Conservation (phyloP, 805 yeast genomes). For the Metschnikowia orientalis region DNA sequence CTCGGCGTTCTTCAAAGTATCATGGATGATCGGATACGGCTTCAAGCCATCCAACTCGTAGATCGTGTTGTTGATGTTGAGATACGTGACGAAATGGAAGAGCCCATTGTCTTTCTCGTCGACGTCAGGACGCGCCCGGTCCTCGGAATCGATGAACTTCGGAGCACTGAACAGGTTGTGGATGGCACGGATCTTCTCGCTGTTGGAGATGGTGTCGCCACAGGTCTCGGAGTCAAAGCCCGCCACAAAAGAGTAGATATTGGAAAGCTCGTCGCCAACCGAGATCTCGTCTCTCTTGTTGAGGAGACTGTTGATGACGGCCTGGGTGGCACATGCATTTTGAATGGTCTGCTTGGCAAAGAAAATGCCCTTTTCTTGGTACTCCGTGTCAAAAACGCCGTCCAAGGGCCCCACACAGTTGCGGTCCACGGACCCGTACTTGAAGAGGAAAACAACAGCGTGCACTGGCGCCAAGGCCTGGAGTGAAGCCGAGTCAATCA, state of each 20-base stretch:
- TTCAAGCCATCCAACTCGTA: constrained; percentile 64
- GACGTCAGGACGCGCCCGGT: constrained; percentile 16
- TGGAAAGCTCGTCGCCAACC: constrained; percentile 45
- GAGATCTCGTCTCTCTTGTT: constrained; percentile 37
- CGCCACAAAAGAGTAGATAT: constrained; percentile 46
- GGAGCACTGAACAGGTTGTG: constrained; percentile 65
- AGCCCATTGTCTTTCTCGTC: constrained; percentile 47
- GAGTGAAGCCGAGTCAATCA: constrained; percentile 45
- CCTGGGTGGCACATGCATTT: constrained; percentile 74
- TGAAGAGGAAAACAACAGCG: constrained; percentile 62
- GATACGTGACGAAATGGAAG: constrained; percentile 59
- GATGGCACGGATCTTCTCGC: constrained; percentile 49
- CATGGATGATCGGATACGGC: constrained; percentile 50
- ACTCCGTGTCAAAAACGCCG: constrained; percentile 40
- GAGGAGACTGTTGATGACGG: constrained; percentile 54
- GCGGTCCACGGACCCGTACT: constrained; percentile 45
- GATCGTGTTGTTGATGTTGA: constrained; percentile 39
- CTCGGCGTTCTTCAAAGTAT: constrained; percentile 32
- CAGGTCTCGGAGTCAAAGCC: constrained; percentile 53
- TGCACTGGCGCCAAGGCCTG: constrained; percentile 39
- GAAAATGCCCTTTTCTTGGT: constrained; percentile 38
- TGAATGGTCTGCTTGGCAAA: constrained; percentile 62
- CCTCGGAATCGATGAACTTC: constrained; percentile 46
- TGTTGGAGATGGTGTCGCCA: constrained; percentile 60
- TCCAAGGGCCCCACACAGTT: constrained; percentile 26